Percentiles rank a stretch among this genome's conserved stretches.
Conservation (phyloP, 495 filamentous ascomycete genomes). For the Daldinia concentrica region DNA sequence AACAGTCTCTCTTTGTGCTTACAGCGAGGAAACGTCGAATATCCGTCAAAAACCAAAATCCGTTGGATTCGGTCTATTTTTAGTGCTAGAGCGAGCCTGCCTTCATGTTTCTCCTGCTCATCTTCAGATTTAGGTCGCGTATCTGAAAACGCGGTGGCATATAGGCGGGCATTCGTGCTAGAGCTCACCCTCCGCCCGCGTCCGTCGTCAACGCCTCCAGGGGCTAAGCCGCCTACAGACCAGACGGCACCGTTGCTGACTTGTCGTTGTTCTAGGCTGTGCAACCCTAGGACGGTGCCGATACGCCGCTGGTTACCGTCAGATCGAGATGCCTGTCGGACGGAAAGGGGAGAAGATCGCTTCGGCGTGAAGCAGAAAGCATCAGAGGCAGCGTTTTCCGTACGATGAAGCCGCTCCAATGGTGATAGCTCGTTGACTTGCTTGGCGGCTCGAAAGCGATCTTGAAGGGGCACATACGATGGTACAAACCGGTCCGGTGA, state of each 20-base stretch:
- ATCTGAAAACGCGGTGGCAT: constrained; percentile 71
- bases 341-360: constrained; percentile 49
- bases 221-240: constrained; percentile 76
- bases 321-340: constrained; percentile 42
- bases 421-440: constrained; percentile 65
- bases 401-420: constrained; percentile 69
- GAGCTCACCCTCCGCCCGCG: constrained; percentile 69
- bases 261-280: constrained; percentile 51
- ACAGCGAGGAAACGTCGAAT: constrained; percentile 45
- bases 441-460: constrained; percentile 74
- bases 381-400: constrained; percentile 66
- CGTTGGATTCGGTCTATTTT: constrained; percentile 76
- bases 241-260: constrained; percentile 79
- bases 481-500: constrained; percentile 77
- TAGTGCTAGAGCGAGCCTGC: constrained; percentile 81
- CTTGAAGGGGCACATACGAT: constrained; percentile 55
- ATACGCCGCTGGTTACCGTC: constrained; percentile 46
- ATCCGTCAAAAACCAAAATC: constrained; percentile 63
- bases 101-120: constrained; percentile 73
- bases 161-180: constrained; percentile 78
- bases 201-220: constrained; percentile 67
- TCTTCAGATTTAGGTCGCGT: constrained; percentile 52
- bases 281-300: constrained; percentile 51
- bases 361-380: constrained; percentile 67
- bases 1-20: constrained; percentile 24